Conservation (phyloP, 257 asterid genomes). For the Solanum dulcamara region DNA sequence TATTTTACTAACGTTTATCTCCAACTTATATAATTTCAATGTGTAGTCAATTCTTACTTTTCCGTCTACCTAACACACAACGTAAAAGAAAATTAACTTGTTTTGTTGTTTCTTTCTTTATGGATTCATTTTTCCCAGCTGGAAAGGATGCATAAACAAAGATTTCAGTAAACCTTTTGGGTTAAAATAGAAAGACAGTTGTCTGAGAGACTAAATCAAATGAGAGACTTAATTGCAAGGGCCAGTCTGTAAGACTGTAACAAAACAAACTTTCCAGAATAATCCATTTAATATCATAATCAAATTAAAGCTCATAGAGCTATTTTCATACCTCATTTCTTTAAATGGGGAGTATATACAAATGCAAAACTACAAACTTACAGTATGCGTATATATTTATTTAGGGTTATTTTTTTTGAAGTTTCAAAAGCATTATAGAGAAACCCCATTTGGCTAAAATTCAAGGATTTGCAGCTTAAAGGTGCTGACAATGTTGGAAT, state of each 20-base stretch:
- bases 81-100: background rate
- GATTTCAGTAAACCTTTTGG: background rate
- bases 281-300: background rate
- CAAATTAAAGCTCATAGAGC: background rate
- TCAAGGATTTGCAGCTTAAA: too few species aligned
- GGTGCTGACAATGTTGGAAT: too few species aligned
- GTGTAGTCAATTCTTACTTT: too few species aligned
- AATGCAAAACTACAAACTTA: background rate
- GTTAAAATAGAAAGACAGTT: background rate
- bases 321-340: background rate
- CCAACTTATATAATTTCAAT: background rate
- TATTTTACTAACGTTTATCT: background rate
- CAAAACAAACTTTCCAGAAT: background rate
- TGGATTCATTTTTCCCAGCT: background rate
- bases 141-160: background rate
- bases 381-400: background rate
- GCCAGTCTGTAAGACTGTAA: background rate
- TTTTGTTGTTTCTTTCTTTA: background rate
- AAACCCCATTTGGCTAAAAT: too few species aligned
- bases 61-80: too few species aligned
- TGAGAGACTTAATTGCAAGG: background rate
- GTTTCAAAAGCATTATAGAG: too few species aligned
- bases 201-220: background rate
- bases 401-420: too few species aligned
- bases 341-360: background rate